phyloP scores from a whole-genome alignment of 352 stramenopile species.

The Phytophthora uliginosa region DNA sequence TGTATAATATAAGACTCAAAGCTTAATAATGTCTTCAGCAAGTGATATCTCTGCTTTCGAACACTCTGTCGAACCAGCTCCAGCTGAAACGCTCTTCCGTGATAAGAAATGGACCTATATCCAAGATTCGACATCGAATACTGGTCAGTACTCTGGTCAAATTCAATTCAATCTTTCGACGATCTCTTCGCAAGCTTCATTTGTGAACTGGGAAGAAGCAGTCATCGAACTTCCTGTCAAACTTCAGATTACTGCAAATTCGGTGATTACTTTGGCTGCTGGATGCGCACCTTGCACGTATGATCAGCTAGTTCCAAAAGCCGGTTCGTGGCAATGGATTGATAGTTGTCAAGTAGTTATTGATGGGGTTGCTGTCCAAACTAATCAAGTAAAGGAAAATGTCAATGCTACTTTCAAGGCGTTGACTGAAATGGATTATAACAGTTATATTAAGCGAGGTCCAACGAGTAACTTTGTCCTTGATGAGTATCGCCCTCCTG shows the following conservation, averaged over 20 bases:
- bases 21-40: neutral
- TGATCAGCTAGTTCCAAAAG: conserved; percentile 6
- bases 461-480: conserved; percentile 9
- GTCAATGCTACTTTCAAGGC: conserved; percentile 4
- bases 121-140: neutral
- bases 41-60: conserved; percentile 12
- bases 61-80: conserved; percentile 12
- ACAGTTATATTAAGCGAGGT: conserved; percentile 8
- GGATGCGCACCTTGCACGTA: neutral
- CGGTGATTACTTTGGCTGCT: conserved; percentile 1
- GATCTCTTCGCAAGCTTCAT: conserved; percentile 8
- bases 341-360: too few species aligned
- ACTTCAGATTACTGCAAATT: conserved; percentile 11
- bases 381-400: too few species aligned
- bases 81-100: too few species aligned
- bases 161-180: conserved; percentile 1
- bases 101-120: neutral
- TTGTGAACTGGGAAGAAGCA: conserved; percentile 18
- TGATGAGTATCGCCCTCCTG: too few species aligned
- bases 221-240: conserved; percentile 13
- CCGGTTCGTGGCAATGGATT: neutral
- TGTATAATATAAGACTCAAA: too few species aligned
- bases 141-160: conserved; percentile 5
- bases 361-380: neutral
- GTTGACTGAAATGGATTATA: conserved; percentile 11